Evolutionary conservation across 495 filamentous ascomycete species (phyloP), one percentile per base, ranked within the genome.

Genomic region (Tuber indicum): DNA sequence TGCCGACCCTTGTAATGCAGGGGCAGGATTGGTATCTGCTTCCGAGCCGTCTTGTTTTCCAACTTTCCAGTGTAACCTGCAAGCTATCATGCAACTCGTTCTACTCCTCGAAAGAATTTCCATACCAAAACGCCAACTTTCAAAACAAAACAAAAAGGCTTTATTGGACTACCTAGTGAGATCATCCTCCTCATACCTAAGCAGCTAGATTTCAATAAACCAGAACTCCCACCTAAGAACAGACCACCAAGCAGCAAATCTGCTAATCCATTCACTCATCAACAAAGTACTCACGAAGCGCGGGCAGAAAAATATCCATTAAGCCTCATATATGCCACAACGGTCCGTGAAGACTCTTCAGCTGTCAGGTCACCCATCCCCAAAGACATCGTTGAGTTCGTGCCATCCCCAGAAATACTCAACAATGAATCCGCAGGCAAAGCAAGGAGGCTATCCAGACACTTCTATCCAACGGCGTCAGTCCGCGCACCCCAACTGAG

Each of bases 131-230:
- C 47, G 23, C 47, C 47, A 52, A 23, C 21, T 41, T 41, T 41
- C 39, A 41, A 41, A 41, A 41, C 39, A 39, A 39, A 39, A 39
- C 39, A 41, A 41, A 41, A 41, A 5, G 39, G 39, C 3, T 45
- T 75, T n/a, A 76, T 70, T 46, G 52, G 16, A 47, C 43, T 76
- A 44, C 75, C 75, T 26, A 62, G 73, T 46, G 75, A 75, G 46
- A 36, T 76, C 23, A 69, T 76, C 49, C 75, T 76, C 41, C 41
- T 76, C 36, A 76, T 76, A 71, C 42, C 75, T 14, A 44, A 76
- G 17, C n/a, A 75, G 12, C 72, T 75, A 69, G 26, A 32, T 36
- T 32, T 44, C 41, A 58, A 62, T 45, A 71, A 76, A 76, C 47
- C 75, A 74, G 26, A 76, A 46, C 47, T 66, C 46, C 66, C 32